These are phyloP conservation scores for Rhodotorula toruloides DNA, from an alignment of 768 basidiomycete species.

Conservation along the genomic window DNA sequence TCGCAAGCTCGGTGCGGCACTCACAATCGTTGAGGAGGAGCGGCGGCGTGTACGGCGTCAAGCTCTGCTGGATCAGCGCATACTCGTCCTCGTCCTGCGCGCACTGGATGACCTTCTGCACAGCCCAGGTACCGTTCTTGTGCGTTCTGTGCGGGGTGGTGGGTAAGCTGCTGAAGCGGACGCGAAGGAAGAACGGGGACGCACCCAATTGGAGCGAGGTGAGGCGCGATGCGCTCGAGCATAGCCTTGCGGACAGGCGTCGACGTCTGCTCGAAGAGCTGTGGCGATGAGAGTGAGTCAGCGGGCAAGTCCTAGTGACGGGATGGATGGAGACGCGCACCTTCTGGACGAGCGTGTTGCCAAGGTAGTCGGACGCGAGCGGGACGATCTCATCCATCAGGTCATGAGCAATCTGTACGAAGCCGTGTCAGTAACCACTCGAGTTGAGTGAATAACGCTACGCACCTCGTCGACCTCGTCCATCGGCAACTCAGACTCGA, in stretches of 20 bases:
- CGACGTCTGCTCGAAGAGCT: slow-evolving; percentile 87
- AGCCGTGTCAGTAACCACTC: too few relatives aligned
- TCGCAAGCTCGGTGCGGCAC: slow-evolving; percentile 44
- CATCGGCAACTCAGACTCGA: slow-evolving; percentile 60
- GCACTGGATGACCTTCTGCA: slow-evolving; percentile 97
- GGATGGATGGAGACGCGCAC: slow-evolving; percentile 12
- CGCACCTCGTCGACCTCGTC: slow-evolving; percentile 70
- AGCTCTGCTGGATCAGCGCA: slow-evolving; percentile 71
- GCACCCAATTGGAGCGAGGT: slow-evolving; percentile 85
- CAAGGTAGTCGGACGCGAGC: slow-evolving; percentile 94
- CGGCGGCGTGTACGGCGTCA: slow-evolving; percentile 86
- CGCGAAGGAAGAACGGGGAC: neutral
- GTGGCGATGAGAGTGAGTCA: slow-evolving; percentile 47
- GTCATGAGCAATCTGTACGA: slow-evolving; percentile 64
- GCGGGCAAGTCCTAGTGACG: neutral
- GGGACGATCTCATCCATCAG: slow-evolving; percentile 93
- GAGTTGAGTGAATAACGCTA: neutral
- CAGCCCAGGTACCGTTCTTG: slow-evolving; percentile 99
- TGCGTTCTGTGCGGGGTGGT: slow-evolving; percentile 55
- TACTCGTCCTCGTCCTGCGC: slow-evolving; percentile 82
- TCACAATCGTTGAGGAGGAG: slow-evolving; percentile 89
- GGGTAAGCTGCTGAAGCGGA: neutral
- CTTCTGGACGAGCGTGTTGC: slow-evolving; percentile 68
- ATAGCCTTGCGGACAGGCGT: slow-evolving; percentile 71
- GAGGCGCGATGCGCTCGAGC: slow-evolving; percentile 87